Base-by-base conservation (phyloP, 169 alveolate species). In the Cryptosporidium baileyi region DNA sequence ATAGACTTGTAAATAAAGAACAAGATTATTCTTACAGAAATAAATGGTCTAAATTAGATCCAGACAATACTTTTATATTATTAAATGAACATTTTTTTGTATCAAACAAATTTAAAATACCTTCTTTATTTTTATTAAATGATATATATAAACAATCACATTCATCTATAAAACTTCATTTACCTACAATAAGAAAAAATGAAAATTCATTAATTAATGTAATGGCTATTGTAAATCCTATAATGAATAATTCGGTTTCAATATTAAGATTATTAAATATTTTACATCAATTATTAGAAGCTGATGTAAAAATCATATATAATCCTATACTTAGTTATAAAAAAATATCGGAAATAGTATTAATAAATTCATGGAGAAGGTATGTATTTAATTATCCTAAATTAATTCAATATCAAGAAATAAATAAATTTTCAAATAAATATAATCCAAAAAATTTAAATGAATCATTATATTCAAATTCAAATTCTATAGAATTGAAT, bases 351-450 rank as follows among this genome's bases (percentile, higher is more conserved):
- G 47, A 65, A 3, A 36, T 74, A 5, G 34, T 7, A 7, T 36
- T 74, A 9, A 7, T 22, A 6, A 32, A 74, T 54, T 52, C 67
- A 26, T 74, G 85, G 85, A 34, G 65, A 26, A 74, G 85, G 44
- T 74, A 74, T 26, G 85, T 74, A 36, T 74, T 74, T 57, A 74
- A 74, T 22, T 74, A 74, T 36, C 85, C 85, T 36, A 51, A 57
- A 4, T 45, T 74, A 11, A n/a, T n/a, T 28, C 30, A 74, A 47
- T 26, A 13, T 9, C 30, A 36, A 1, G 60, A 57, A 9, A 8
- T 15, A 3, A 11, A 9, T 57, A 7, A 30, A 15, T 57, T 13
- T 0, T 7, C 28, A 15, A 61, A 61, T n/a, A 24, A 7, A 57
- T 19, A 7, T 13, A 24, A 13, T 30, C 15, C 3, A 57, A 36